Conservation (phyloP, 208 protist genomes). For the Angomonas desouzai region DNA sequence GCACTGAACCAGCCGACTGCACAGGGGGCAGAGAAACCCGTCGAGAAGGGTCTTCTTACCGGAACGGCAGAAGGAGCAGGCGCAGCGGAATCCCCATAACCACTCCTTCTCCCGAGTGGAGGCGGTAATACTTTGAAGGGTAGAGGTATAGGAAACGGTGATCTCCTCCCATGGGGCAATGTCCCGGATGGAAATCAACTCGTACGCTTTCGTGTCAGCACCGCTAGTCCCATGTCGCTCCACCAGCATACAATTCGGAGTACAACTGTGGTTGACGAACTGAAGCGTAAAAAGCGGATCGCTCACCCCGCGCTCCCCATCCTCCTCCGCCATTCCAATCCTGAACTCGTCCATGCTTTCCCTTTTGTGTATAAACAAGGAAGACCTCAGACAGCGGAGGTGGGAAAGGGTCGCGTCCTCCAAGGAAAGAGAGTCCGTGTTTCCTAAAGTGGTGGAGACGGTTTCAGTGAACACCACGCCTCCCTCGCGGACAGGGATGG, state of each 20-base stretch:
- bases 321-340: conserved; percentile 1
- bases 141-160: conserved; percentile 59
- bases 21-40: conserved; percentile 47
- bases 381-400: not conserved
- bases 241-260: conserved; percentile 50
- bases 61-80: conserved; percentile 37
- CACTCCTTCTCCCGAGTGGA: conserved; percentile 20
- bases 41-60: conserved; percentile 34
- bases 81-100: conserved; percentile 37
- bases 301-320: not conserved
- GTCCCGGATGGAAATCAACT: conserved; percentile 42
- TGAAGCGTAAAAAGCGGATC: conserved; percentile 5
- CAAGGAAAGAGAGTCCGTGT: not conserved
- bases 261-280: conserved; percentile 61
- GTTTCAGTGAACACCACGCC: not conserved
- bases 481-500: conserved; percentile 1
- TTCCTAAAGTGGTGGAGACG: not conserved
- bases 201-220: not conserved
- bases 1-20: conserved; percentile 36
- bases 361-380: not conserved
- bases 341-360: conserved; percentile 20
- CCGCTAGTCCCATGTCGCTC: conserved; percentile 6
- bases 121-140: conserved; percentile 27
- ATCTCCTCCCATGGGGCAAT: conserved; percentile 68
- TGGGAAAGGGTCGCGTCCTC: not conserved